Conservation (phyloP, 768 basidiomycete species). For the Cyclocybe aegerita region DNA sequence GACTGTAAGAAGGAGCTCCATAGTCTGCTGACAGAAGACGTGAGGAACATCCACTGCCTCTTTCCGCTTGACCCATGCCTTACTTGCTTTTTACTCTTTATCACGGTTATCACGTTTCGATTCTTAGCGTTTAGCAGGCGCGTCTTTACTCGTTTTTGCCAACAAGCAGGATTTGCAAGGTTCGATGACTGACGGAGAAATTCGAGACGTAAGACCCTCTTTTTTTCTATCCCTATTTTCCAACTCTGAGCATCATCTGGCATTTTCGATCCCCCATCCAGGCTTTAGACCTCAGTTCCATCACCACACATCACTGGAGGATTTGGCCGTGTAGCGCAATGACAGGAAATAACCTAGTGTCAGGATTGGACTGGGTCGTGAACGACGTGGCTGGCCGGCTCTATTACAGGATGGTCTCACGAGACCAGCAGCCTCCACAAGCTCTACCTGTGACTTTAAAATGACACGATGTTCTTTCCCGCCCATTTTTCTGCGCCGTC, state of each 20-base stretch:
- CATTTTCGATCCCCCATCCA: slow-evolving; percentile 26
- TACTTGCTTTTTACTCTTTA: slow-evolving; percentile 3
- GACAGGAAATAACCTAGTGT: slow-evolving; percentile 80
- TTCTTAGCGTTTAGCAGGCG: slow-evolving; percentile 86
- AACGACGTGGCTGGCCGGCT: slow-evolving; percentile 83
- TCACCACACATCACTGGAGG: slow-evolving; percentile 88
- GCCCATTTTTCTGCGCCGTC: slow-evolving; percentile 3
- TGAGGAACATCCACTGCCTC: slow-evolving; percentile 36
- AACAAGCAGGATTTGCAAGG: slow-evolving; percentile 97
- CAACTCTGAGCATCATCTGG: slow-evolving; percentile 13
- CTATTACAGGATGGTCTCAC: slow-evolving; percentile 65
- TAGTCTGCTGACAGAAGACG: slow-evolving; percentile 87
- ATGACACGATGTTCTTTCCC: slow-evolving; percentile 9
- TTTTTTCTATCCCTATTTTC: slow-evolving; percentile 15
- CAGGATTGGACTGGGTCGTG: slow-evolving; percentile 92
- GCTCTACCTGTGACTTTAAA: slow-evolving; percentile 3
- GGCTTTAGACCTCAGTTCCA: slow-evolving; percentile 79
- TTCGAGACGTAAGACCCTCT: slow-evolving; percentile 65
- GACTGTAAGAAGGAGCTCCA: slow-evolving; percentile 91
- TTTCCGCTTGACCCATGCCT: slow-evolving; percentile 7
- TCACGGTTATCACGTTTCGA: slow-evolving; percentile 21
- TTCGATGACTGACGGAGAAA: slow-evolving; percentile 80
- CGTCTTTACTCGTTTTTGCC: slow-evolving; percentile 92
- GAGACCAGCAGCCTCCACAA: slow-evolving; percentile 14
- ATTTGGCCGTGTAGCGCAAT: slow-evolving; percentile 92